Evolutionary conservation across 1,139 yeast species (phyloP).

Genomic region (Hansenula anomala): DNA sequence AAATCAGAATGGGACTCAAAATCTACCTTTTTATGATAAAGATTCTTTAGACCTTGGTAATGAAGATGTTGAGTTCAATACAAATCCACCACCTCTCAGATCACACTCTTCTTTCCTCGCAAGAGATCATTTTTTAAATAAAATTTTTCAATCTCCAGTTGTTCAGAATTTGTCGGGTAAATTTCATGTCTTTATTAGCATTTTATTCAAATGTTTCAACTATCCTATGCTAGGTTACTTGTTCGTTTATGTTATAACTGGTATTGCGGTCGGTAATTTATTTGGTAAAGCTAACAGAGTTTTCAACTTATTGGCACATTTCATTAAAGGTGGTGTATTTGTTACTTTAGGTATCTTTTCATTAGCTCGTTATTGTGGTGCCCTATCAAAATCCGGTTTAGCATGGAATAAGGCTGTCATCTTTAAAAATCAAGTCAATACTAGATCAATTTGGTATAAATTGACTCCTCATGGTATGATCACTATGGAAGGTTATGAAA

Average conservation of each 20-base stretch:
- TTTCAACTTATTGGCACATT: slow-evolving; percentile 86
- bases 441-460: slow-evolving; percentile 31
- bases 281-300: slow-evolving; percentile 64
- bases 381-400: slow-evolving; percentile 71
- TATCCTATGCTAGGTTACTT: slow-evolving; percentile 63
- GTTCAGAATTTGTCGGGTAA: slow-evolving; percentile 29
- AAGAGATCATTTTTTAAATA: slow-evolving; percentile 28
- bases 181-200: slow-evolving; percentile 33
- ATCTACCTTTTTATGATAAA: slow-evolving; percentile 9
- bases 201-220: slow-evolving; percentile 50
- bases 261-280: slow-evolving; percentile 67
- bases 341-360: slow-evolving; percentile 69
- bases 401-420: slow-evolving; percentile 75
- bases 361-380: slow-evolving; percentile 83
- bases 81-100: background rate
- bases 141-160: slow-evolving; percentile 25
- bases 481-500: slow-evolving; percentile 85
- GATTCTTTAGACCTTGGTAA: slow-evolving; percentile 16
- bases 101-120: slow-evolving; percentile 7
- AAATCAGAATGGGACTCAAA: slow-evolving; percentile 1
- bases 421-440: slow-evolving; percentile 28
- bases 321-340: slow-evolving; percentile 93
- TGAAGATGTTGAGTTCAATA: background rate
- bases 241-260: slow-evolving; percentile 61
- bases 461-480: slow-evolving; percentile 47